Conservation (phyloP, 2,329 filamentous ascomycete genomes). For the Ceratocystiopsis brevicomis region DNA sequence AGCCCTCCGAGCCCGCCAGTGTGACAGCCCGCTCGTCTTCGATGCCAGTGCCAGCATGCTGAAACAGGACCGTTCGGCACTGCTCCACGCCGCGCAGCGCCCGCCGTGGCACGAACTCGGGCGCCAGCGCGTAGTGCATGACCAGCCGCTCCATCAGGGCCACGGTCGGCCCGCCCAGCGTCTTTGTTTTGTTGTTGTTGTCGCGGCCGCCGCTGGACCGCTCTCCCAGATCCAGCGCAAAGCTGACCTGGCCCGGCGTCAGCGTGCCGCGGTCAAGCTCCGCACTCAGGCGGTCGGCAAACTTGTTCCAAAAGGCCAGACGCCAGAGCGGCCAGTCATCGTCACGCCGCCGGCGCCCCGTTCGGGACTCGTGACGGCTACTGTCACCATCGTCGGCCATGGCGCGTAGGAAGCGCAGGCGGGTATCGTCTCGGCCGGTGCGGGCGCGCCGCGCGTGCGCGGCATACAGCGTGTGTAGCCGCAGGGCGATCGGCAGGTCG, state of each 20-base stretch:
- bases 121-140: conserved; percentile 7
- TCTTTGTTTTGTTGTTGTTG: background rate
- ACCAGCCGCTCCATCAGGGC: conserved; percentile 10
- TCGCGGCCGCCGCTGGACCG: background rate
- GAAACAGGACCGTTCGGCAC: conserved; percentile 15
- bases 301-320: conserved; percentile 11
- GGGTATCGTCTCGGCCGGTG: too few species aligned
- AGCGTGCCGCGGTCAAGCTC: conserved; percentile 3
- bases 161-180: conserved; percentile 4
- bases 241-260: conserved; percentile 3
- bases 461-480: conserved; percentile 8
- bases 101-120: conserved; percentile 9
- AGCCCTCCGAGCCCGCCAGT: too few species aligned
- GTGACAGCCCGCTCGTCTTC: too few species aligned
- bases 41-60: background rate
- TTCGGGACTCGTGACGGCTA: background rate
- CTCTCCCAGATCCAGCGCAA: conserved; percentile 4
- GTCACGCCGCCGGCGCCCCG: background rate
- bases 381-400: background rate
- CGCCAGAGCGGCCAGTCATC: conserved; percentile 5
- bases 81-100: conserved; percentile 16
- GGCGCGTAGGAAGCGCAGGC: too few species aligned
- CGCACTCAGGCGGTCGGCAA: conserved; percentile 2
- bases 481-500: conserved; percentile 8
- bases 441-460: too few species aligned